Percentiles rank a stretch among this genome's conserved stretches.
These are phyloP conservation scores for Coniella vitis DNA, from an alignment of 2,329 filamentous ascomycete genomes.

Conservation along the genomic window DNA sequence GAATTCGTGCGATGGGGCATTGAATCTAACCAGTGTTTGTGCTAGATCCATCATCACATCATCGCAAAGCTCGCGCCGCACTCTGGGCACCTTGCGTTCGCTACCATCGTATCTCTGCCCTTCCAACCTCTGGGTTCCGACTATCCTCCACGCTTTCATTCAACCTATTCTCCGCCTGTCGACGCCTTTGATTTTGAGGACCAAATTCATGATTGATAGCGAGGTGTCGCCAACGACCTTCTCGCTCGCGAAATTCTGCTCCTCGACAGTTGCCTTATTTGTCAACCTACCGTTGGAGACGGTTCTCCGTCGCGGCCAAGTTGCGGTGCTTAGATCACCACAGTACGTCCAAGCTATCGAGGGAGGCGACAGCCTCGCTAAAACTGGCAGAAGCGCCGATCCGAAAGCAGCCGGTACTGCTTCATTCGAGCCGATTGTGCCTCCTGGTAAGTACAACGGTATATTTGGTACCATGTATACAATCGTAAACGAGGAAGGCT, in stretches of 20 bases:
- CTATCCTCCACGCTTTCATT: slow-evolving; percentile 75
- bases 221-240: slow-evolving; percentile 75
- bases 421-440: slow-evolving; percentile 65
- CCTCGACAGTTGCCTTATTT: slow-evolving; percentile 73
- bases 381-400: slow-evolving; percentile 18
- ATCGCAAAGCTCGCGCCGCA: slow-evolving; percentile 66
- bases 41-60: slow-evolving; percentile 74
- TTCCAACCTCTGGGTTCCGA: slow-evolving; percentile 68
- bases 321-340: slow-evolving; percentile 58
- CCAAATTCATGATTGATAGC: slow-evolving; percentile 77
- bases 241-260: slow-evolving; percentile 73
- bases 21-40: slow-evolving; percentile 22
- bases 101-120: slow-evolving; percentile 74
- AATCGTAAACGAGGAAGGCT: slow-evolving; percentile 78
- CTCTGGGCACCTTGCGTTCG: slow-evolving; percentile 68
- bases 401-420: slow-evolving; percentile 22
- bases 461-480: slow-evolving; percentile 85
- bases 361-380: slow-evolving; percentile 15
- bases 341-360: slow-evolving; percentile 44
- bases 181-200: slow-evolving; percentile 76
- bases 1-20: not conserved
- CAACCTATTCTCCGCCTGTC: slow-evolving; percentile 78
- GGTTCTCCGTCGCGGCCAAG: slow-evolving; percentile 80
- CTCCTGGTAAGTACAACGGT: slow-evolving; percentile 75
- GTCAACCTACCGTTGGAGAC: slow-evolving; percentile 88